Base-by-base conservation (phyloP, 306 rosid species). In the Castanea crenata region DNA sequence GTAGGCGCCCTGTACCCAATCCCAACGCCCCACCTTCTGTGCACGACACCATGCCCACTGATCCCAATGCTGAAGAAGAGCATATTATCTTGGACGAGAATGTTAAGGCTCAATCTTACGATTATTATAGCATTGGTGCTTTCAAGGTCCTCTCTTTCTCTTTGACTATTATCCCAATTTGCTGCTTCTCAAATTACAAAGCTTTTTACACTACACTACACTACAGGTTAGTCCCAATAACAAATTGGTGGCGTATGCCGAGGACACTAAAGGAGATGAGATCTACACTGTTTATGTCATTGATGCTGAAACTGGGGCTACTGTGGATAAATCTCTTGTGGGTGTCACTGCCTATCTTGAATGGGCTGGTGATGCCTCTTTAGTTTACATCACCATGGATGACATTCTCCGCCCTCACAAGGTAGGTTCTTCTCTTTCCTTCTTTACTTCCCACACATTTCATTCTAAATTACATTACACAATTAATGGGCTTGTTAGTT, bases 211-310 rank as follows among this genome's bases (percentile, higher is more conserved):
- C n/a, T n/a, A n/a, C n/a, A n/a, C n/a, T n/a, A n/a, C n/a, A n/a
- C 6, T 35, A 4, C 44, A 35, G 44, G 95, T 92, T 57, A 94
- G 98, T 79, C 97, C 98, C 67, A 88, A 86, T 79, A 84, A 82
- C 85, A 87, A 90, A 74, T 80, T 94, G 71, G 93, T 91, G 84
- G 99, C 97, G 27, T 92, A 89, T 90, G 92, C 97, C 16, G 95
- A 92, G 76, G 99, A 94, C 56, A 94, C 99, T 32, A 94, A 89
- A 80, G 99, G 99, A 61, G 82, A 94, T 89, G 97, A 94, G 86
- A 94, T 88, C 76, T 94, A 94, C 78, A 94, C 91, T 12, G 84
- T 90, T 55, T 78, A 86, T 77, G 89, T 94, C 79, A 92, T 94
- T 68, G 97, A 92, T 79, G 85, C 88, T 64, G 91, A 92, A 67